phyloP scores from a whole-genome alignment of 257 asterid species.

The Fraxinus americana region DNA sequence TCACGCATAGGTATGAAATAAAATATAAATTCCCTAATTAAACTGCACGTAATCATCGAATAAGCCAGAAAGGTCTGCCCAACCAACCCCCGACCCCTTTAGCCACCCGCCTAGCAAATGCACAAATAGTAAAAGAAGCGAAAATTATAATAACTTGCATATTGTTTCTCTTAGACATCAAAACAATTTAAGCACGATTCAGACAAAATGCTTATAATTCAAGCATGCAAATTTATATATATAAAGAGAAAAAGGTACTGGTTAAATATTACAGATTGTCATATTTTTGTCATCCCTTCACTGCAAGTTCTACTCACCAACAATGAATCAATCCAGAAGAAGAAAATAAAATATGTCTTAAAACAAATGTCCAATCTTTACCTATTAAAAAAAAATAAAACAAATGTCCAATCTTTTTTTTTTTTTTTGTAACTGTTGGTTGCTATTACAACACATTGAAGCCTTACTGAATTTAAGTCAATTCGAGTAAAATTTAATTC shows the following conservation, averaged over 20 bases:
- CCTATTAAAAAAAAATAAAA: too few relatives aligned
- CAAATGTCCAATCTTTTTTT: too few relatives aligned
- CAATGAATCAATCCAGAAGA: slow-evolving; percentile 8
- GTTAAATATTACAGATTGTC: background rate
- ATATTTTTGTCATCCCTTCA: background rate
- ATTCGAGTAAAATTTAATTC: too few relatives aligned
- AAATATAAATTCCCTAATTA: background rate
- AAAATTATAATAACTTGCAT: background rate
- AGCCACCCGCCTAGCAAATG: background rate
- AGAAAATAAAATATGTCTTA: slow-evolving; percentile 5
- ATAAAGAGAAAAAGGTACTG: background rate
- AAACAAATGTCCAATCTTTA: background rate
- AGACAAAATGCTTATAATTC: background rate
- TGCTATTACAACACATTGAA: slow-evolving; percentile 13
- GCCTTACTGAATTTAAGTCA: background rate
- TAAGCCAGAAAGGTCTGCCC: background rate
- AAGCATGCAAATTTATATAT: background rate
- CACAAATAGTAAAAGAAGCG: background rate
- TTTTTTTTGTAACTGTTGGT: background rate
- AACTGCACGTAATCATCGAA: background rate
- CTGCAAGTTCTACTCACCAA: background rate
- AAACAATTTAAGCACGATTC: background rate
- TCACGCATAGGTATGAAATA: background rate
- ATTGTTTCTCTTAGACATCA: background rate
- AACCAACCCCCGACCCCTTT: background rate